Conservation (phyloP, 148 eudicot species). For the Chenopodium formosanum region DNA sequence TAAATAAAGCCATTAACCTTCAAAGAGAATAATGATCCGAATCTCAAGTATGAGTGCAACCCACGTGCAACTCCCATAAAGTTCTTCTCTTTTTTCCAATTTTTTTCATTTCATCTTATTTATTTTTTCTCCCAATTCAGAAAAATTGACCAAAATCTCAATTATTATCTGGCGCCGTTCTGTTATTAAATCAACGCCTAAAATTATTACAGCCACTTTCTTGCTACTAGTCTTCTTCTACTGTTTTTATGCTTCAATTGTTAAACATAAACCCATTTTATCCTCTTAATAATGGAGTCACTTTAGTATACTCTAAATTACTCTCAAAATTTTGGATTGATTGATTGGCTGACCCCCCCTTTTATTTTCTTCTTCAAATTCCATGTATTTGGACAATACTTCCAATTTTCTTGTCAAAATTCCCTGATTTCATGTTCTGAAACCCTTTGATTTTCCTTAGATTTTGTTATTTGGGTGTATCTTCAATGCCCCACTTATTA, state of each 20-base stretch:
- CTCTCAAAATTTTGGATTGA: background rate
- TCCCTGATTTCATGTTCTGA: background rate
- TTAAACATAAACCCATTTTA: background rate
- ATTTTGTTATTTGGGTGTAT: constrained; percentile 7
- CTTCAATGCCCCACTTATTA: constrained; percentile 19
- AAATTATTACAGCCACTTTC: constrained; percentile 31
- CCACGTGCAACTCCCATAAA: constrained; percentile 23
- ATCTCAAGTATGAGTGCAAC: constrained; percentile 24
- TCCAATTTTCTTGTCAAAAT: constrained; percentile 2
- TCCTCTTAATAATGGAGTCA: background rate
- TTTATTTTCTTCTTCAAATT: constrained; percentile 11
- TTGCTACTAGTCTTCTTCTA: background rate
- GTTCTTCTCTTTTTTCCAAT: background rate
- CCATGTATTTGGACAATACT: constrained; percentile 13
- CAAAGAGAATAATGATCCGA: background rate
- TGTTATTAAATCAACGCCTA: constrained; percentile 30
- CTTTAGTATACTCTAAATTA: background rate
- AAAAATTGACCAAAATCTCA: constrained; percentile 14
- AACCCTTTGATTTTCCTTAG: constrained; percentile 1
- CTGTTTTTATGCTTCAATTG: background rate
- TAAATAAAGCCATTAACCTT: background rate
- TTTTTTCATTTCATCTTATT: background rate
- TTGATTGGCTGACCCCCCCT: background rate
- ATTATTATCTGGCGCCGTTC: constrained; percentile 30
- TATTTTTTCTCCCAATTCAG: background rate